A percentile compares a stretch with the other conserved stretches of the same genome.
phyloP scores from a whole-genome alignment of 2,329 filamentous ascomycete species.

The Alternaria rosae region DNA sequence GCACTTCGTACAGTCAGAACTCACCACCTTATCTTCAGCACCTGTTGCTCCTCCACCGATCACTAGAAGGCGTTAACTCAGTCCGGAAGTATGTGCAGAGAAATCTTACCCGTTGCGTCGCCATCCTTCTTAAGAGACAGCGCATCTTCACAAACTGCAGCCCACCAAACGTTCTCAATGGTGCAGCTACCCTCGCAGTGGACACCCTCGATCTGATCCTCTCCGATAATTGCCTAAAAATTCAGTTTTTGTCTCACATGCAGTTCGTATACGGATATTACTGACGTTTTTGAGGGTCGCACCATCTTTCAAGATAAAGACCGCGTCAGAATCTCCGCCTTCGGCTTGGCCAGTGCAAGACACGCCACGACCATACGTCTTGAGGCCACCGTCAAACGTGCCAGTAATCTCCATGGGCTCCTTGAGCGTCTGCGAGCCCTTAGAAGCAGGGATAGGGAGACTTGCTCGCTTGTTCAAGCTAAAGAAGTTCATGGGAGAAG shows the following conservation, averaged over 20 bases:
- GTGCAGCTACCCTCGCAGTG: conserved; percentile 55
- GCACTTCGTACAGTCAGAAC: too few species aligned
- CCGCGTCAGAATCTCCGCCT: conserved; percentile 56
- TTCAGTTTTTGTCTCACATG: background rate
- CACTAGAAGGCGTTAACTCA: conserved; percentile 18
- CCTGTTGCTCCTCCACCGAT: conserved; percentile 52
- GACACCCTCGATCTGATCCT: conserved; percentile 53
- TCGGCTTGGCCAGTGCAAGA: conserved; percentile 55
- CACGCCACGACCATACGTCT: conserved; percentile 44
- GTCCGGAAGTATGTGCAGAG: background rate
- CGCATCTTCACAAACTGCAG: conserved; percentile 50
- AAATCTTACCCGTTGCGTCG: conserved; percentile 13
- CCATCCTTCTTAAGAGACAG: conserved; percentile 43
- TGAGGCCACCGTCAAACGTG: conserved; percentile 43
- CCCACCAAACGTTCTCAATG: conserved; percentile 53
- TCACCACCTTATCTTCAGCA: conserved; percentile 53
- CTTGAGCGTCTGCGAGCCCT: conserved; percentile 37
- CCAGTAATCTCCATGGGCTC: conserved; percentile 33
- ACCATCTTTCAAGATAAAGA: conserved; percentile 62
- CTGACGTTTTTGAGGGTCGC: conserved; percentile 63
- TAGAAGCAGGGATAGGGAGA: conserved; percentile 39
- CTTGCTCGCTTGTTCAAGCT: conserved; percentile 39
- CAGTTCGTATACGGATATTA: too few species aligned
- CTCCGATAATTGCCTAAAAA: conserved; percentile 4
- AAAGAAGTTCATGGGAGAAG: conserved; percentile 24